These are phyloP conservation scores for Meyerozyma smithsonii DNA, from an alignment of 1,139 yeast genomes.

Conservation along the genomic window DNA sequence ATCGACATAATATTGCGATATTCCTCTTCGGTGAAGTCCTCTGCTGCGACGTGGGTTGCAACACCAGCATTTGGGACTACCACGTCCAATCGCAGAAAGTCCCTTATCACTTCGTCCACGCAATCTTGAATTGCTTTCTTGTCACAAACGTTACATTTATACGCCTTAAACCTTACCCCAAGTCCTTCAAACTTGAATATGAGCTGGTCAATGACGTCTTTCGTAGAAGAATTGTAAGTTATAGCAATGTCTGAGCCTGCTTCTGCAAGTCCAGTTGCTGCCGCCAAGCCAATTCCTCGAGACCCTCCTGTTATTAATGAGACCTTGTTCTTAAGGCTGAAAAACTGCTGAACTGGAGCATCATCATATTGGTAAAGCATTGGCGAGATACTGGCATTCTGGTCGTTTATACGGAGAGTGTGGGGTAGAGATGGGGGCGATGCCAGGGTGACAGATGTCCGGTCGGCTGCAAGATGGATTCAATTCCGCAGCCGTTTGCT, in stretches of 20 bases:
- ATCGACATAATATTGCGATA: conserved; percentile 13
- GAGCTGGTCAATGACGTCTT: not conserved
- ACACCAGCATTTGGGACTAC: conserved; percentile 28
- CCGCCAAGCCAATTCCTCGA: conserved; percentile 6
- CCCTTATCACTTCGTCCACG: conserved; percentile 16
- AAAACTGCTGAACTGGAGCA: conserved; percentile 3
- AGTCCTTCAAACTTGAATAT: conserved; percentile 1
- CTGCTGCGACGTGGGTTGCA: conserved; percentile 14
- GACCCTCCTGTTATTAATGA: conserved; percentile 5
- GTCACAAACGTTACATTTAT: conserved; percentile 13
- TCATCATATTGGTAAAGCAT: conserved; percentile 7
- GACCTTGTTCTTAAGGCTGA: conserved; percentile 4
- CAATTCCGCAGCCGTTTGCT: not conserved
- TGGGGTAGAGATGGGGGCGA: not conserved
- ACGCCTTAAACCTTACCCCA: conserved; percentile 5
- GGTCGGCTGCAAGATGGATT: not conserved
- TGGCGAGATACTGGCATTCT: not conserved
- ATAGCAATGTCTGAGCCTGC: conserved; percentile 6
- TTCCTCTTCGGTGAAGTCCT: conserved; percentile 18
- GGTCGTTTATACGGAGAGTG: not conserved
- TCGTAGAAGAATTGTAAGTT: conserved; percentile 4
- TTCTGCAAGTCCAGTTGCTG: conserved; percentile 6
- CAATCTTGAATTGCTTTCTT: conserved; percentile 16
- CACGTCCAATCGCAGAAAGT: conserved; percentile 21
- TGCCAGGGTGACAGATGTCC: conserved; percentile 2